Percentiles rank a stretch among this genome's conserved stretches.
Evolutionary conservation across 1,284 basidiomycete genomes (phyloP).

Genomic region (Phellopilus nigrolimitatus): DNA sequence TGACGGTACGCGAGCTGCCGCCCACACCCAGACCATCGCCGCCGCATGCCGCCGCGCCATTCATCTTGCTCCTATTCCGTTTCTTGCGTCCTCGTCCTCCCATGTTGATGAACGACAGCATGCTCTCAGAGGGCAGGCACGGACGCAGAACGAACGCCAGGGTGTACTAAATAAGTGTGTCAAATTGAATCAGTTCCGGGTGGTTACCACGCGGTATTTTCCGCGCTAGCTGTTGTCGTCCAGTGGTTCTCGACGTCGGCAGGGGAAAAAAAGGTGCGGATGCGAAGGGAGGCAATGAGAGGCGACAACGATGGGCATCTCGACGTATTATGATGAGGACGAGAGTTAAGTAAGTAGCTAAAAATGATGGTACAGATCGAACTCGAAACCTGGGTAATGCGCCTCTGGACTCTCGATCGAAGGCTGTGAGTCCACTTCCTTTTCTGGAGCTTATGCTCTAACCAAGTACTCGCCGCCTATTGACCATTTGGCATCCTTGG

Average conservation of each 20-base stretch:
- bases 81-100: conserved; percentile 19
- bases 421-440: background rate
- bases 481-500: background rate
- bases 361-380: background rate
- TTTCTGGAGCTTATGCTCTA: background rate
- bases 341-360: background rate
- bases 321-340: background rate
- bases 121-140: conserved; percentile 10
- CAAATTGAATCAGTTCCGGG: background rate
- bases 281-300: background rate
- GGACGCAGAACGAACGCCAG: conserved; percentile 16
- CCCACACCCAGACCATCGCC: too few species aligned
- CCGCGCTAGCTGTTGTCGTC: background rate
- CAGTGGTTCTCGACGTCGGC: too few species aligned
- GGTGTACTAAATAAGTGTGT: background rate
- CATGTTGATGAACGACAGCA: conserved; percentile 22
- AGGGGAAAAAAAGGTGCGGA: too few species aligned
- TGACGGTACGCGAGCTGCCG: conserved; percentile 1
- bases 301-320: background rate
- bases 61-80: conserved; percentile 4
- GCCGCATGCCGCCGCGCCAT: background rate
- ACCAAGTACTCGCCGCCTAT: background rate
- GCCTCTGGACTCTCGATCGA: too few species aligned
- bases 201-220: background rate
- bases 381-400: too few species aligned